These are phyloP conservation scores for Pyrenochaeta sp. DNA, from an alignment of 2,329 filamentous ascomycete genomes.

Conservation along the genomic window DNA sequence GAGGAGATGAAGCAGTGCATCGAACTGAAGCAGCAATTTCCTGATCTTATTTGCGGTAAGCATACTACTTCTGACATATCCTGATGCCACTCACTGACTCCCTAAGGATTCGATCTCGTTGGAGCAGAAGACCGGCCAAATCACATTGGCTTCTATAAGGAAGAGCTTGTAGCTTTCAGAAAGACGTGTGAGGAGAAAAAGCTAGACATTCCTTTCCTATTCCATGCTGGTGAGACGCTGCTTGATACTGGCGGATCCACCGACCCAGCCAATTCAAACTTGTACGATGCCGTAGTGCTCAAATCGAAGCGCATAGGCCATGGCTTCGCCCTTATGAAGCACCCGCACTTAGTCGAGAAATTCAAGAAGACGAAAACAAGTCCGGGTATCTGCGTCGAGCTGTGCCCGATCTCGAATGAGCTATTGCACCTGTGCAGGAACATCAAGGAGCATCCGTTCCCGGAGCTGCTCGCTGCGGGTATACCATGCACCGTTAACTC, in stretches of 20 bases:
- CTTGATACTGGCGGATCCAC: constrained; percentile 68
- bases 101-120: constrained; percentile 72
- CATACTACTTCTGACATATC: background rate
- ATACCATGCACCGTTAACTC: constrained; percentile 78
- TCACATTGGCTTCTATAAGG: constrained; percentile 65
- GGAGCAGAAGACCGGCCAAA: constrained; percentile 71
- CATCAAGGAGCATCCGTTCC: constrained; percentile 72
- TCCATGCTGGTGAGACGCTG: constrained; percentile 79
- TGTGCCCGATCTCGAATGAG: constrained; percentile 82
- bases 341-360: constrained; percentile 68
- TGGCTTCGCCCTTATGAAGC: constrained; percentile 73
- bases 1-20: constrained; percentile 69
- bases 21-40: constrained; percentile 65
- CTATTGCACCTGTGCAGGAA: constrained; percentile 73
- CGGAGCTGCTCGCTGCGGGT: constrained; percentile 73
- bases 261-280: constrained; percentile 67
- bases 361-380: constrained; percentile 57
- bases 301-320: constrained; percentile 76
- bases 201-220: constrained; percentile 74
- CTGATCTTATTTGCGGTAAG: constrained; percentile 70
- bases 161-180: constrained; percentile 67
- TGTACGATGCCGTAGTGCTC: constrained; percentile 73
- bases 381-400: constrained; percentile 70
- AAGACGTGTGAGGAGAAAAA: constrained; percentile 57
- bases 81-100: constrained; percentile 12